Conservation (phyloP, 2,329 filamentous ascomycete genomes). For the Ceratocystis smalleyi region DNA sequence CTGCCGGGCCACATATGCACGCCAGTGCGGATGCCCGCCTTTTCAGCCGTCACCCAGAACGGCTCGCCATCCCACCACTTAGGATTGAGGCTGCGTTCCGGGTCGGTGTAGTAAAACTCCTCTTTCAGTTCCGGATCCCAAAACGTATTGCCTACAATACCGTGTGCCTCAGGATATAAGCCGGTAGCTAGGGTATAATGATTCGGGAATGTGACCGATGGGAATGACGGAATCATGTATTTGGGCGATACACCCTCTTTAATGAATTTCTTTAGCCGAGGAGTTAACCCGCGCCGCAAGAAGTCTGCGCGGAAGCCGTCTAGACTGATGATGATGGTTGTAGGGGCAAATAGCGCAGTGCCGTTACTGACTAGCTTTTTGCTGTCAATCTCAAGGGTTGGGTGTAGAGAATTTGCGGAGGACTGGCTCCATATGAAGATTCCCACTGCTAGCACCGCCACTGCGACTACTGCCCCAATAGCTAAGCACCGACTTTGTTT, state of each 20-base stretch:
- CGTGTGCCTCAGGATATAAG: conserved; percentile 81
- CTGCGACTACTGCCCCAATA: conserved; percentile 34
- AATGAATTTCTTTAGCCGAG: conserved; percentile 62
- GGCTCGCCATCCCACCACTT: conserved; percentile 96
- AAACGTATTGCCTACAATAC: conserved; percentile 85
- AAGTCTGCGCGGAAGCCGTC: conserved; percentile 96
- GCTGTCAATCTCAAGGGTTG: conserved; percentile 33
- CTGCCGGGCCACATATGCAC: conserved; percentile 99
- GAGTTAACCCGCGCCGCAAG: conserved; percentile 66
- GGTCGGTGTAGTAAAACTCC: conserved; percentile 80
- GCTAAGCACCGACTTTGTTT: conserved; percentile 22
- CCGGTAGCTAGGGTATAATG: conserved; percentile 91
- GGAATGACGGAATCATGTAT: conserved; percentile 90
- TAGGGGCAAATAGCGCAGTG: conserved; percentile 75
- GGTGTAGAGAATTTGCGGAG: not conserved
- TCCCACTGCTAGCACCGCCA: conserved; percentile 8
- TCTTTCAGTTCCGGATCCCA: conserved; percentile 66
- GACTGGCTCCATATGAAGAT: conserved; percentile 20
- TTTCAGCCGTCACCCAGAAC: conserved; percentile 84
- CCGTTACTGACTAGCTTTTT: conserved; percentile 54
- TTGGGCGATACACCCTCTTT: conserved; percentile 72
- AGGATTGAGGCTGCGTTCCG: conserved; percentile 56
- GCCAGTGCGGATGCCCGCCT: conserved; percentile 59
- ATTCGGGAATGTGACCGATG: conserved; percentile 91
- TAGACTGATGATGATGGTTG: conserved; percentile 82